Evolutionary conservation across 352 stramenopile genomes (phyloP), one percentile per base, ranked within the genome.

Genomic region (Phytophthora macrochlamydospora): DNA sequence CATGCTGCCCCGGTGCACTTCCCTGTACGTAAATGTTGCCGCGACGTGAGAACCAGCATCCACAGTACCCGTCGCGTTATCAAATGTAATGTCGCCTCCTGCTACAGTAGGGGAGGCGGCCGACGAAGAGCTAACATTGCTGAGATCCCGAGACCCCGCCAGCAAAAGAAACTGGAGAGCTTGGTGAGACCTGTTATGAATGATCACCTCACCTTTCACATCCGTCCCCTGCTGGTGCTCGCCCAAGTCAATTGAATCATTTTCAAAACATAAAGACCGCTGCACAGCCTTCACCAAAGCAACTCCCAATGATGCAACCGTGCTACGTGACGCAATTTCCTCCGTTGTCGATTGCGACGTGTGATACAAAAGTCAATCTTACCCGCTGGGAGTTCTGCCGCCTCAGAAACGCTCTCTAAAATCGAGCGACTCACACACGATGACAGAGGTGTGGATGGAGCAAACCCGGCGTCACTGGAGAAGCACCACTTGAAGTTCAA

Each of bases 21-120:
- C 79, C 86, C 76, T 83, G 74, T 92, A 94, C 29, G 76, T 79
- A 59, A 96, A 96, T n/a, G 69, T 50, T 49, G 90, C 79, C 30
- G 62, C 70, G 30, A 79, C 66, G 14, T 68, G 71, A 7, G 80
- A 85, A 28, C 75, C 75, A 7, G 80, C 71, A 45, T 87, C 72
- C 18, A 96, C 78, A 42, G 69, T 87, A 9, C 87, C 89, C 35
- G 85, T 96, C 11, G 89, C 73, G 37, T 76, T 89, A 13, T 92
- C 83, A 44, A 96, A 91, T 18, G 71, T 78, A 28, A 96, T 71
- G 32, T 92, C 81, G n/a, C 83, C 83, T 51, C 72, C 69, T 49
- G 75, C 59, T n/a, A 74, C 38, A 14, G 51, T 73, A 0, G 72
- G 56, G 42, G 60, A 55, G 13, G 40, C 62, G 43, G 58, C 62